Conservation (phyloP, 1,284 basidiomycete genomes). For the Puccinia hordei region DNA sequence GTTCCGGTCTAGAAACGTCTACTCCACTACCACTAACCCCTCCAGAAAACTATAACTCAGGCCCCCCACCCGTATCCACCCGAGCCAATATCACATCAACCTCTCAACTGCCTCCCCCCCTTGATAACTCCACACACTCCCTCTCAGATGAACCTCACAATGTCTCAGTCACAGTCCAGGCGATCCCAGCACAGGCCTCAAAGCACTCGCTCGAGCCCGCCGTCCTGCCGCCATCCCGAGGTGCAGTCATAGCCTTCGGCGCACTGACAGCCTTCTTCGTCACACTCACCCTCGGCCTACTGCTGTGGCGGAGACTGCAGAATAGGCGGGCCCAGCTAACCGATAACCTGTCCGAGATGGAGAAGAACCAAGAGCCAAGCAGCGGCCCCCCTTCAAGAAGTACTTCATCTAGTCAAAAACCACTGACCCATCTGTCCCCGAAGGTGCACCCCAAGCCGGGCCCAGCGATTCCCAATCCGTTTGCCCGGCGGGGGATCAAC, state of each 20-base stretch:
- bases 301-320: slow-evolving; percentile 16
- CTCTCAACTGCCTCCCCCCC: background rate
- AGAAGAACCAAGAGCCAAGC: background rate
- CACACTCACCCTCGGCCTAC: background rate
- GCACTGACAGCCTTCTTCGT: slow-evolving; percentile 10
- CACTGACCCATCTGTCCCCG: background rate
- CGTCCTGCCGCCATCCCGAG: background rate
- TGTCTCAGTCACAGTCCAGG: slow-evolving; percentile 13
- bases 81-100: background rate
- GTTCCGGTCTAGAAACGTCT: background rate
- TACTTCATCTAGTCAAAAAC: background rate
- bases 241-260: slow-evolving; percentile 10
- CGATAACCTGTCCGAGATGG: background rate
- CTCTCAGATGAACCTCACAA: slow-evolving; percentile 9
- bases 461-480: background rate
- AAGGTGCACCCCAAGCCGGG: background rate
- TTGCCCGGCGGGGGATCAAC: slow-evolving; percentile 1
- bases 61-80: background rate
- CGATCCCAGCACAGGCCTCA: background rate
- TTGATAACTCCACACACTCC: background rate
- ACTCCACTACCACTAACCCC: no score
- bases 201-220: background rate
- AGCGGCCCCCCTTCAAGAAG: background rate
- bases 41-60: background rate
- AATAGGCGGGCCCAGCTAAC: background rate